phyloP scores from a whole-genome alignment of 2,329 filamentous ascomycete species.

The Helotiales sp. region DNA sequence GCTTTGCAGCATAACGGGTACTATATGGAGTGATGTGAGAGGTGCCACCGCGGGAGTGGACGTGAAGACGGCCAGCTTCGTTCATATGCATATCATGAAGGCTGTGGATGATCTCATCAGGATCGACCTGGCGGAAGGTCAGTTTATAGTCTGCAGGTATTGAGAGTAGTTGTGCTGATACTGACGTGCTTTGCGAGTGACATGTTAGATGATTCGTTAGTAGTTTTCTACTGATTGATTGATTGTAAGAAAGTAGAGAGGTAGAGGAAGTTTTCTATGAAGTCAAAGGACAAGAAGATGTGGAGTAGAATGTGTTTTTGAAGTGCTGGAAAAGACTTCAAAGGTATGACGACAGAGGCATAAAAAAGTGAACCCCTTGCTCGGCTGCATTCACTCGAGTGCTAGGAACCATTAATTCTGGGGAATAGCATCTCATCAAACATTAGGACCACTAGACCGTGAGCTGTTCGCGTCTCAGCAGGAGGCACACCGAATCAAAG shows the following conservation, averaged over 20 bases:
- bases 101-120: conserved; percentile 54
- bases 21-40: conserved; percentile 58
- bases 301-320: background rate
- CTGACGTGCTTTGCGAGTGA: conserved; percentile 50
- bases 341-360: conserved; percentile 9
- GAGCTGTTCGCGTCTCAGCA: background rate
- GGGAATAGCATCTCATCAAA: background rate
- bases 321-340: background rate
- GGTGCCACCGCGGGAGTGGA: conserved; percentile 43
- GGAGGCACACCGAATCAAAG: background rate
- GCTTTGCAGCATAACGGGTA: conserved; percentile 53
- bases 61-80: conserved; percentile 35
- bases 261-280: background rate
- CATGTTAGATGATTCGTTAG: conserved; percentile 37
- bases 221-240: background rate
- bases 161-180: conserved; percentile 2
- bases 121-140: conserved; percentile 54
- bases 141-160: background rate
- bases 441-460: background rate
- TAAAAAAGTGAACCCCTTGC: no score
- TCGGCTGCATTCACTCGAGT: background rate
- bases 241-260: background rate
- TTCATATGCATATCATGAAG: conserved; percentile 47
- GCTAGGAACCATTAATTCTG: no score
- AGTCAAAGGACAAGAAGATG: background rate